Conservation (phyloP, 495 filamentous ascomycete genomes). For the Echria macrotheca region DNA sequence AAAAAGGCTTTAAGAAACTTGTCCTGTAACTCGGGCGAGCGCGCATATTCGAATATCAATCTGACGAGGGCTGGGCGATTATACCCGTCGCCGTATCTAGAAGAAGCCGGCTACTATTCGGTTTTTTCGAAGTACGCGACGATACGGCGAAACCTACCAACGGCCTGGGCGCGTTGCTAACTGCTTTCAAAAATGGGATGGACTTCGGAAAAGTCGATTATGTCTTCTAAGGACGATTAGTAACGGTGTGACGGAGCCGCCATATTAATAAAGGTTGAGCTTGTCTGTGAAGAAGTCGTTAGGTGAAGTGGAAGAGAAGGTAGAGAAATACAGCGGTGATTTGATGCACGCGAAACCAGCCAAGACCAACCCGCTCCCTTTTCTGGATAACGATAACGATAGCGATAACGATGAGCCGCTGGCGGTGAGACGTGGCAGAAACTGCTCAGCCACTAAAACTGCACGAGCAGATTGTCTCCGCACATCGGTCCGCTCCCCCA, state of each 20-base stretch:
- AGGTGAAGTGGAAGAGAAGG: too few species aligned
- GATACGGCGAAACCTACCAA: constrained; percentile 13
- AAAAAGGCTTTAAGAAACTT: constrained; percentile 22
- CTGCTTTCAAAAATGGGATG: constrained; percentile 8
- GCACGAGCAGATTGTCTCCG: too few species aligned
- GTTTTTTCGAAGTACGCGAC: constrained; percentile 9
- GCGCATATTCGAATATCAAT: constrained; percentile 22
- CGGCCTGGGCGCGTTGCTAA: constrained; percentile 5
- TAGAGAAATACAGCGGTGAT: too few species aligned
- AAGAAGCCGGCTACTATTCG: not conserved
- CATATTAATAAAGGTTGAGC: too few species aligned
- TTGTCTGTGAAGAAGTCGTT: too few species aligned
- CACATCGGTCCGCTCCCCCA: too few species aligned
- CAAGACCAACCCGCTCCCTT: too few species aligned
- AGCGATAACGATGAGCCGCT: too few species aligned
- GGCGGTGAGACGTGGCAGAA: too few species aligned
- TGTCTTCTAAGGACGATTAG: constrained; percentile 5
- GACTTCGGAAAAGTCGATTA: constrained; percentile 8
- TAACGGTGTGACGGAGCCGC: constrained; percentile 6
- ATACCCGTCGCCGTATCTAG: constrained; percentile 12
- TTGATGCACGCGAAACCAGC: too few species aligned
- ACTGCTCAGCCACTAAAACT: too few species aligned
- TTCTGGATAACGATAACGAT: too few species aligned
- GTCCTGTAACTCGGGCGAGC: constrained; percentile 18
- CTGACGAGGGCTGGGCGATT: constrained; percentile 21